Base-by-base conservation (phyloP, 352 stramenopile genomes). In the Blastocystis sp. region DNA sequence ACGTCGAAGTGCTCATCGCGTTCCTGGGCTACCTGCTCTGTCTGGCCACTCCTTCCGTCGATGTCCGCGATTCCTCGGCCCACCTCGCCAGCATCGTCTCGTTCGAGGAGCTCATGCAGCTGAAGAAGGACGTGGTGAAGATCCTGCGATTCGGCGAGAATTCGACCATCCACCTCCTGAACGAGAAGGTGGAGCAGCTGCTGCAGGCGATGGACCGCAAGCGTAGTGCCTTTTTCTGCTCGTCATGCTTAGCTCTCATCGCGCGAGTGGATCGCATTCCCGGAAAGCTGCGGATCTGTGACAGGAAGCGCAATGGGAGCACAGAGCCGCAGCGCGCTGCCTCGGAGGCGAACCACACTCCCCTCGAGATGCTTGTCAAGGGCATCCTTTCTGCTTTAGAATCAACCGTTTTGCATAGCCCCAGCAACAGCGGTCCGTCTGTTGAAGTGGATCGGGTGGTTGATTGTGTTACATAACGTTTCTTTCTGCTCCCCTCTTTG, bases 41-140 rank as follows among this genome's bases (percentile, higher is more conserved):
- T 19, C 0, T 76, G 23, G 34, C 41, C 28, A 52, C 40, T 40
- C 34, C 66, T 10, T 34, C 41, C 9, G 66, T 23, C 23, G n/a
- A 76, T 48, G 61, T 40, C 40, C 28, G 4, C 4, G 5, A 11
- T 60, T 61, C 21, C 23, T 38, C 38, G 59, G 17, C 17, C 3
- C 41, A 38, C 14, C 0, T 56, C 28, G 45, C 43, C 38, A 23
- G 61, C 19, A n/a, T 79, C n/a, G 69, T 79, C 4, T 11, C 21
- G 21, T 79, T 43, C 40, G 69, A 79, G 40, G 69, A 79, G 41
- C 59, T 79, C 43, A 38, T 62, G 40, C 19, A 19, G n/a, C 23
- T 79, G 19, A 59, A 79, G 40, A 40, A 41, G 14, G 41, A 62
- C 28, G 56, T 79, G 45, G 41, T 38, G 7, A 14, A 10, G 1